These are phyloP conservation scores for Exophiala dermatitidis DNA, from an alignment of 2,329 filamentous ascomycete species.

Conservation along the genomic window DNA sequence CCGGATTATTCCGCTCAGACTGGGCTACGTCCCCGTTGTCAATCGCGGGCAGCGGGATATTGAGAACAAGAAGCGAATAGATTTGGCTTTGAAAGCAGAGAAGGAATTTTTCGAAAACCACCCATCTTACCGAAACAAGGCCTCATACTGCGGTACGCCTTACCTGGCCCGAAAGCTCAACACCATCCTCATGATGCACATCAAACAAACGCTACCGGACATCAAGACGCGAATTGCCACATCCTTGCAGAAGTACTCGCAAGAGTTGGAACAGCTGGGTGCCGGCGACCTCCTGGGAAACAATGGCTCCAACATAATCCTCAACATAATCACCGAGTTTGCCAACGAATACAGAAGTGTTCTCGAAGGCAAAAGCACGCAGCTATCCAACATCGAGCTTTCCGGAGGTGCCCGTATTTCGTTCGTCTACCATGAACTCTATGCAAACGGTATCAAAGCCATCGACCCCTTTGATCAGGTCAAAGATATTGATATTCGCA, in stretches of 20 bases:
- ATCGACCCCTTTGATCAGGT: constrained; percentile 96
- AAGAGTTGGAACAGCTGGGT: constrained; percentile 74
- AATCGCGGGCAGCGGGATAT: constrained; percentile 98
- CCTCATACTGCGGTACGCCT: constrained; percentile 94
- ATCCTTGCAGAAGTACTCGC: constrained; percentile 82
- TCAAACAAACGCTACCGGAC: constrained; percentile 97
- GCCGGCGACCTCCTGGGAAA: constrained; percentile 86
- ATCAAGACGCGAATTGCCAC: constrained; percentile 96
- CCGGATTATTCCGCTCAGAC: constrained; percentile 85
- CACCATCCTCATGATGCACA: constrained; percentile 99
- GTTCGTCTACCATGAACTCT: constrained; percentile 98
- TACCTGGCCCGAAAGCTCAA: constrained; percentile 96
- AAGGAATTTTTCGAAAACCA: constrained; percentile 98
- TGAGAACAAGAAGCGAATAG: constrained; percentile 94
- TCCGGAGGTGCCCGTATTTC: constrained; percentile 97
- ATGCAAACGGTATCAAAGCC: constrained; percentile 94
- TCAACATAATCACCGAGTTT: constrained; percentile 99
- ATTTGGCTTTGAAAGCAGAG: constrained; percentile 83
- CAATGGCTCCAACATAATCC: constrained; percentile 83
- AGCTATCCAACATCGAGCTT: constrained; percentile 87
- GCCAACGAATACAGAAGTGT: constrained; percentile 96
- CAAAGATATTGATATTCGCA: constrained; percentile 96
- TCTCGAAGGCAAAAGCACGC: constrained; percentile 91
- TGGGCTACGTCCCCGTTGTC: constrained; percentile 95
- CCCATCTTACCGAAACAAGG: constrained; percentile 98